Percentiles rank a stretch among this genome's conserved stretches.
Evolutionary conservation across 176 grass and related monocot species (phyloP).

Genomic region (Metroxylon sagu): DNA sequence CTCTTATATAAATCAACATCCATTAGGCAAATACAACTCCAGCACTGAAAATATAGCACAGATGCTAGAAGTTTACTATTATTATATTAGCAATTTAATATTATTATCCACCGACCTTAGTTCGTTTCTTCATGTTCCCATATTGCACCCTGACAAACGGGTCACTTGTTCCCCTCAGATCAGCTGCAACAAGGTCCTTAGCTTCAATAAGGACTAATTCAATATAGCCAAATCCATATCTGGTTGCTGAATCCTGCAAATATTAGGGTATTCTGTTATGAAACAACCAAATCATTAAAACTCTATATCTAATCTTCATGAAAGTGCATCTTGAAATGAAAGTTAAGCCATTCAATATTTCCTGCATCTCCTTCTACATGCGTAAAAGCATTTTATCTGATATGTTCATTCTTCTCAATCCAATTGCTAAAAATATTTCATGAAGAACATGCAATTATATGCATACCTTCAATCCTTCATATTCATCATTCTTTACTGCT

Average conservation of each 20-base stretch:
- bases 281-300: no score
- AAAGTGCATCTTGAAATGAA: neutral
- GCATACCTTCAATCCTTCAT: conserved; percentile 32
- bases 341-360: no score
- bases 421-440: no score
- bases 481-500: conserved; percentile 39
- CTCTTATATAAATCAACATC: no score
- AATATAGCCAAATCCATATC: conserved; percentile 47
- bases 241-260: conserved; percentile 46
- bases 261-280: neutral
- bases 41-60: no score
- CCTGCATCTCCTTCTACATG: no score
- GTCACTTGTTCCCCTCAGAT: conserved; percentile 97
- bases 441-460: neutral
- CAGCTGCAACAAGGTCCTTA: conserved; percentile 82
- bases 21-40: no score
- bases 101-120: conserved; percentile 43
- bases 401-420: no score
- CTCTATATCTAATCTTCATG: no score
- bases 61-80: no score
- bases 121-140: conserved; percentile 81
- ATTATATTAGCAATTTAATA: neutral
- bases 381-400: no score
- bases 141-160: conserved; percentile 86
- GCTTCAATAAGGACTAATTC: conserved; percentile 83